These are phyloP conservation scores for Lasiosphaeria ovina DNA, from an alignment of 495 filamentous ascomycete species.

Conservation along the genomic window DNA sequence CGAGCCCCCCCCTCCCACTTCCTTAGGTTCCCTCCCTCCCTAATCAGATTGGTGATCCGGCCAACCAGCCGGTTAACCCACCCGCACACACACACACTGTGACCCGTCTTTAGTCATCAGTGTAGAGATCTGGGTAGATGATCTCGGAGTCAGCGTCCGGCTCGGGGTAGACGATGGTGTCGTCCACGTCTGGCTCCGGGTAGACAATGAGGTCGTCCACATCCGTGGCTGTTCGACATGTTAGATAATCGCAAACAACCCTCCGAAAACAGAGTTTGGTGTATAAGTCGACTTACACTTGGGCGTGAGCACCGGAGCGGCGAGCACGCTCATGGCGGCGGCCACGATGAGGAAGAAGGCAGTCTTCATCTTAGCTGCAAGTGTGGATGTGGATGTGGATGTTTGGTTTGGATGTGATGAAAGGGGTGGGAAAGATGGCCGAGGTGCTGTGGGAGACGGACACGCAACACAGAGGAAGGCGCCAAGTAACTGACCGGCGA, in stretches of 20 bases:
- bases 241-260: background rate
- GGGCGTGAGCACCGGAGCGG: background rate
- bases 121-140: slow-evolving; percentile 1
- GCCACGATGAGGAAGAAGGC: background rate
- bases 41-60: too few species aligned
- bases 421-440: background rate
- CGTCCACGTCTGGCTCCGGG: background rate
- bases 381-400: background rate
- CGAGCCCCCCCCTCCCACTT: too few species aligned
- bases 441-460: too few species aligned
- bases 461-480: too few species aligned
- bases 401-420: background rate
- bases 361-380: background rate
- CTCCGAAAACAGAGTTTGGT: background rate
- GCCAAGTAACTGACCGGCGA: too few species aligned
- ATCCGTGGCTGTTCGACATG: background rate
- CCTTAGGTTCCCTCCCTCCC: too few species aligned
- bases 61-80: too few species aligned
- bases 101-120: background rate
- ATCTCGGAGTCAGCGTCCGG: slow-evolving; percentile 1
- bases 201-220: slow-evolving; percentile 3
- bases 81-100: too few species aligned
- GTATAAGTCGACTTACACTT: background rate
- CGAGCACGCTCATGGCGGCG: slow-evolving; percentile 2
- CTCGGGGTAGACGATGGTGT: slow-evolving; percentile 1